phyloP scores from a whole-genome alignment of 2,329 filamentous ascomycete genomes.

The Fusarium armeniacum region DNA sequence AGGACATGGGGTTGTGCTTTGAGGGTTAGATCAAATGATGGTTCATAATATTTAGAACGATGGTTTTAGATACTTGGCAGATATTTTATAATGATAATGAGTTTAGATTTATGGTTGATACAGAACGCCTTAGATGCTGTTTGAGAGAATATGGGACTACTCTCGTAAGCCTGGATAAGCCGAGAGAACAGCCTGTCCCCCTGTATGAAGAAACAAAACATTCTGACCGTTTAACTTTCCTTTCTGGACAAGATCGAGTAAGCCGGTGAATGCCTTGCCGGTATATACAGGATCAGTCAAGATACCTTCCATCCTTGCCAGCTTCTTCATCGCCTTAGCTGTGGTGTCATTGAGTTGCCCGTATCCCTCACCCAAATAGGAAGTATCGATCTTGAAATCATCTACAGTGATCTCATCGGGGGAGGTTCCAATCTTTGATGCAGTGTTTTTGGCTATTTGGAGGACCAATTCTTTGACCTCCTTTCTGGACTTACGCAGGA shows the following conservation, averaged over 20 bases:
- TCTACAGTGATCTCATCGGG: conserved; percentile 23
- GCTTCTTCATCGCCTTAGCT: conserved; percentile 16
- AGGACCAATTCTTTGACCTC: conserved; percentile 22
- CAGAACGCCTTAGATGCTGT: neutral
- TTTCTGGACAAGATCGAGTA: conserved; percentile 9
- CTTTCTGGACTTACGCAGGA: neutral
- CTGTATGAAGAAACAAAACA: conserved; percentile 32
- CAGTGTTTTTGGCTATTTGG: conserved; percentile 22
- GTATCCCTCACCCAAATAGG: conserved; percentile 27
- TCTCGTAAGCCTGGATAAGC: conserved; percentile 24
- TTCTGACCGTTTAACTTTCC: conserved; percentile 17
- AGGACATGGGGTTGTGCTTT: conserved; percentile 51
- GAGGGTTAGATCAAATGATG: conserved; percentile 19
- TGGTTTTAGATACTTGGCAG: neutral
- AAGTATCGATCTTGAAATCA: conserved; percentile 27
- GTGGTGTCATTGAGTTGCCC: conserved; percentile 23
- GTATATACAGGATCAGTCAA: conserved; percentile 37
- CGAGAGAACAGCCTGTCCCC: conserved; percentile 25
- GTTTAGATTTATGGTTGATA: neutral
- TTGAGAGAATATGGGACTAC: neutral
- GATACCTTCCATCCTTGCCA: conserved; percentile 34
- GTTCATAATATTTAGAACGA: neutral
- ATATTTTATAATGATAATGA: conserved; percentile 4
- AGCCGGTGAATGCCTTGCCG: conserved; percentile 25
- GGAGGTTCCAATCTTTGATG: conserved; percentile 24